Conservation (phyloP, 2,329 filamentous ascomycete species). For the Diaporthe helianthi region DNA sequence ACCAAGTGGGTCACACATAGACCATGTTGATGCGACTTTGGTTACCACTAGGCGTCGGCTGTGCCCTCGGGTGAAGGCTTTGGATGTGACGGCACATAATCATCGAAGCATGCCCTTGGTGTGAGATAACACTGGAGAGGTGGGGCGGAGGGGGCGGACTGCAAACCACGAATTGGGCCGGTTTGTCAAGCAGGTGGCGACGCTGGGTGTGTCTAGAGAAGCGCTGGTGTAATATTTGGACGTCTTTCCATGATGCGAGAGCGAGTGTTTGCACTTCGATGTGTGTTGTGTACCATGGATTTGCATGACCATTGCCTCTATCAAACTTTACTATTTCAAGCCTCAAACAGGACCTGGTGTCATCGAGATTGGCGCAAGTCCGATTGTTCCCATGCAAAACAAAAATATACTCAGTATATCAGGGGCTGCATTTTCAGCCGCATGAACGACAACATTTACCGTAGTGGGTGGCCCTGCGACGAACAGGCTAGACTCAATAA, state of each 20-base stretch:
- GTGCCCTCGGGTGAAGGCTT: not conserved
- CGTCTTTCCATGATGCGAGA: not conserved
- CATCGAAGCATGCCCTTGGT: not conserved
- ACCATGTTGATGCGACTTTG: not conserved
- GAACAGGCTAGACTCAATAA: too few species aligned
- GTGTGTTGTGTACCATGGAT: not conserved
- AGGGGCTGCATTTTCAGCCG: too few species aligned
- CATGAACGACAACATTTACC: too few species aligned
- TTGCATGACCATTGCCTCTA: not conserved
- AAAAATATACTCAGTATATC: not conserved
- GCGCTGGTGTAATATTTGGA: not conserved
- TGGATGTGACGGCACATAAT: not conserved
- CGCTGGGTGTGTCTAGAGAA: not conserved
- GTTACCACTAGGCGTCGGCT: not conserved
- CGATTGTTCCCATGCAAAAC: not conserved
- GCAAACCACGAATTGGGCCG: too few species aligned
- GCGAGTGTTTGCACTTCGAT: not conserved
- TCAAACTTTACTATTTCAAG: not conserved
- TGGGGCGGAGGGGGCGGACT: too few species aligned
- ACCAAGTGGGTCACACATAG: constrained; percentile 6
- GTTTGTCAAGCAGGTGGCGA: too few species aligned
- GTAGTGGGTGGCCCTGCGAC: too few species aligned
- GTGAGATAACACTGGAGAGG: not conserved
- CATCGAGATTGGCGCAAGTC: too few species aligned
- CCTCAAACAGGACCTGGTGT: not conserved